Evolutionary conservation across 2,329 filamentous ascomycete genomes (phyloP), one percentile per base, ranked within the genome.

Genomic region (Colletotrichum liaoningense): DNA sequence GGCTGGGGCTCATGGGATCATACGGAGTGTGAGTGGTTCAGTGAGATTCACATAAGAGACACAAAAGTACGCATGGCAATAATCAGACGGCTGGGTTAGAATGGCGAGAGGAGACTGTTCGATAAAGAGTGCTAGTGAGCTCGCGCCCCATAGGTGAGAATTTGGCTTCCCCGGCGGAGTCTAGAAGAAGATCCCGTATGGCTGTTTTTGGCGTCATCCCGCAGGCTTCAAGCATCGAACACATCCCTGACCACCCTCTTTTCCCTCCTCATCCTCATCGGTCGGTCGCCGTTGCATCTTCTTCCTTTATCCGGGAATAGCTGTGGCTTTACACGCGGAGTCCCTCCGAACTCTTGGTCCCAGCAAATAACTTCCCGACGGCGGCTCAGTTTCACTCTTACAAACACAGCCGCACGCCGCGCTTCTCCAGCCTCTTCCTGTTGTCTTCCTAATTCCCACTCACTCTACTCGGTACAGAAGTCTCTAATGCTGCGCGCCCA

Each of bases 321-420:
- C 14, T 6, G 56, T 58, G 56, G 56, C 56, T 35, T 35, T 58
- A 33, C 28, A 56, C 33, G 64, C 24, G 16, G 30, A 16, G 33
- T 42, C n/a, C 11, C 14, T 14, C 49, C 59, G 60, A 73, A 70
- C 67, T 42, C 70, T 70, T 64, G 70, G 70, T 56, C 66, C 59
- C 54, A 70, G 70, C 67, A 73, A 49, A 49, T 60, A 56, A 65
- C 59, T 70, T 56, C 46, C 67, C 70, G 67, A 64, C 55, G 54
- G 42, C 24, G n/a, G 22, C 49, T 24, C 22, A 54, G 69, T 60
- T 73, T 73, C 70, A 73, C 22, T 35, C 59, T 16, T 24, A 38
- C n/a, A 60, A n/a, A 69, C 65, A 69, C 58, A 68, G 57, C 63
- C 68, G 64, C 57, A 52, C 4, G 46, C 56, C 68, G 57, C 57